phyloP scores from a whole-genome alignment of 192 early-diverging fungal genomes.

The Rhizophagus clarus region DNA sequence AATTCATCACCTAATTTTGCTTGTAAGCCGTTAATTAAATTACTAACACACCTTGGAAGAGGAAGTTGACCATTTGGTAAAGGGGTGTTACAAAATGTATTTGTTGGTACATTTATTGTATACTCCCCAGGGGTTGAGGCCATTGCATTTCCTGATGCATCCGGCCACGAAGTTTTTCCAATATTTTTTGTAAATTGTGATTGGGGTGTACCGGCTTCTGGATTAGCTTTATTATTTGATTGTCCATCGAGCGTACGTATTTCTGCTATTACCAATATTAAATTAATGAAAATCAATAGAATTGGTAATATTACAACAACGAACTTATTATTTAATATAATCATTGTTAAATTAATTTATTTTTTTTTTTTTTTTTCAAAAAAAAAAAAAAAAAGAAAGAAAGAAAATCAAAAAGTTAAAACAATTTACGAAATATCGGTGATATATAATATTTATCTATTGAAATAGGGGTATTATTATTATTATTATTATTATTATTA shows the following conservation, averaged over 20 bases:
- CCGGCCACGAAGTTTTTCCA: background rate
- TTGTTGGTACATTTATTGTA: background rate
- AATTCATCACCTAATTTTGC: background rate
- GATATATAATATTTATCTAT: too few relatives aligned
- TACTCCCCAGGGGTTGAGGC: background rate
- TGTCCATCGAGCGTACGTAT: background rate
- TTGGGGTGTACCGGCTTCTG: background rate
- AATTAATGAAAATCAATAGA: background rate
- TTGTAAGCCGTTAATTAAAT: background rate
- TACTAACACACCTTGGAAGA: slow-evolving; percentile 8
- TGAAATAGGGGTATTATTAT: too few relatives aligned
- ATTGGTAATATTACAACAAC: background rate
- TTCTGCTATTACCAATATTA: background rate
- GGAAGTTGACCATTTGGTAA: background rate
- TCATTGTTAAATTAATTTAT: background rate
- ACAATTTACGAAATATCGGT: too few relatives aligned
- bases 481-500: too few relatives aligned
- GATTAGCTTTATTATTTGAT: background rate
- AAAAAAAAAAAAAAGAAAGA: too few relatives aligned
- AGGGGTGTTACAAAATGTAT: background rate
- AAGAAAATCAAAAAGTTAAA: too few relatives aligned
- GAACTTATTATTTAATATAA: background rate
- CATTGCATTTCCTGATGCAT: background rate
- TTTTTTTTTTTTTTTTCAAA: too few relatives aligned
- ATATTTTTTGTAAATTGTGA: background rate